A percentile compares a stretch with the other conserved stretches of the same genome.
phyloP scores from a whole-genome alignment of 1,284 basidiomycete genomes.

The Rhodofomes roseus region DNA sequence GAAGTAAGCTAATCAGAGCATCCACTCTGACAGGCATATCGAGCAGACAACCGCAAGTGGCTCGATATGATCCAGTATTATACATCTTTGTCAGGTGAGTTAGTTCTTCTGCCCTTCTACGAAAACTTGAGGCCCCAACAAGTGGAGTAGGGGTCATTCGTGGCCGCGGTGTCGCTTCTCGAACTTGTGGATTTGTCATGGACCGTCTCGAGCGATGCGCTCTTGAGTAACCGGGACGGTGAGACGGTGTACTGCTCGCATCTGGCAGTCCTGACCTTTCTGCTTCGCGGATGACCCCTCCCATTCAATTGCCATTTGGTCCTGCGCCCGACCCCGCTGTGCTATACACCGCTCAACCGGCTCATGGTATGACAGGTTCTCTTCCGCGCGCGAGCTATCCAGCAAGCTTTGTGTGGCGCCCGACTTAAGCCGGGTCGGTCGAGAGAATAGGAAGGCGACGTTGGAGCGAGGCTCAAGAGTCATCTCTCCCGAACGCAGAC shows the following conservation, averaged over 20 bases:
- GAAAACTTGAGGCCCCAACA: neutral
- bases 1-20: neutral
- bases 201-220: neutral
- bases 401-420: neutral
- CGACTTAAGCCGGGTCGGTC: neutral
- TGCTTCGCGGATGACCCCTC: neutral
- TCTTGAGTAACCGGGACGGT: no score
- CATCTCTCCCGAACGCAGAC: neutral
- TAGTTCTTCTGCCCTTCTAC: neutral
- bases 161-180: neutral
- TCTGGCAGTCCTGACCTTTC: neutral
- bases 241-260: neutral
- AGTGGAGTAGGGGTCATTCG: neutral
- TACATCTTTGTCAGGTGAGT: neutral
- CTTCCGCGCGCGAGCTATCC: neutral
- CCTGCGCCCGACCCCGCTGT: neutral
- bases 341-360: neutral
- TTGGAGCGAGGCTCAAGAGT: neutral
- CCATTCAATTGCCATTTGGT: neutral
- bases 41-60: neutral
- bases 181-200: neutral
- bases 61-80: neutral
- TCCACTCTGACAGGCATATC: neutral
- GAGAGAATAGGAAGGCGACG: neutral
- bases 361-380: neutral